phyloP scores from a whole-genome alignment of 495 filamentous ascomycete species.

The Cercophora scortea region DNA sequence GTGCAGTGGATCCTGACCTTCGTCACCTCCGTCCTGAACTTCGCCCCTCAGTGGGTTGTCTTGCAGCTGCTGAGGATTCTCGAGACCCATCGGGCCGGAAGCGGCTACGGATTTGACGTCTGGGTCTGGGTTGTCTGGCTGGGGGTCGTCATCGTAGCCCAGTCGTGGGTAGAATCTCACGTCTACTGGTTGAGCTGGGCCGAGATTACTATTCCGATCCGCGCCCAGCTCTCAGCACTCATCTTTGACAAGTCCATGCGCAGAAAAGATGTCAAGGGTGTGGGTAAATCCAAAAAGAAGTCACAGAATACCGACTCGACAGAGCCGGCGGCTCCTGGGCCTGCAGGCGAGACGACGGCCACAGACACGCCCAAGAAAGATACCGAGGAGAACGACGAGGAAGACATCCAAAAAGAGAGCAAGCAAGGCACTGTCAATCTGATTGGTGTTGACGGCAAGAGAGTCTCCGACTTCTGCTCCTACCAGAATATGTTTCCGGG shows the following conservation, averaged over 20 bases:
- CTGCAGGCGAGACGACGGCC: conserved; percentile 15
- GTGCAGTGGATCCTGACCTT: conserved; percentile 50
- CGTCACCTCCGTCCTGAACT: conserved; percentile 47
- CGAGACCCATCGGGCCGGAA: conserved; percentile 46
- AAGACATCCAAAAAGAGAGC: conserved; percentile 44
- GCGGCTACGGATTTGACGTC: conserved; percentile 33
- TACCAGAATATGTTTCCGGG: conserved; percentile 60
- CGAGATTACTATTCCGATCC: conserved; percentile 55
- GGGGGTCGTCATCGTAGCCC: conserved; percentile 46
- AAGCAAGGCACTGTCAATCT: conserved; percentile 76
- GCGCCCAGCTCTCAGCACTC: conserved; percentile 60
- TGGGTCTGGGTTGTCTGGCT: conserved; percentile 66
- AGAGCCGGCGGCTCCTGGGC: conserved; percentile 16
- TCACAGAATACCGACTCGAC: conserved; percentile 8
- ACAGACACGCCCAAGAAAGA: conserved; percentile 13
- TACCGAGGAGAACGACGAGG: conserved; percentile 41
- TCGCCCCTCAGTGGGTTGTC: conserved; percentile 64
- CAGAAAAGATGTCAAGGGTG: conserved; percentile 63
- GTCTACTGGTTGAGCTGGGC: conserved; percentile 60
- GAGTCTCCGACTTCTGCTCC: conserved; percentile 62
- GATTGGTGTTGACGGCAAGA: conserved; percentile 67
- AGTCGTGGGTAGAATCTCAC: conserved; percentile 53
- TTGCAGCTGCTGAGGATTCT: conserved; percentile 54
- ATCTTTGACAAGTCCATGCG: conserved; percentile 75
- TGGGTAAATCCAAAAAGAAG: conserved; percentile 22